phyloP scores from a whole-genome alignment of 2,329 filamentous ascomycete species.

The Emmonsia crescens region DNA sequence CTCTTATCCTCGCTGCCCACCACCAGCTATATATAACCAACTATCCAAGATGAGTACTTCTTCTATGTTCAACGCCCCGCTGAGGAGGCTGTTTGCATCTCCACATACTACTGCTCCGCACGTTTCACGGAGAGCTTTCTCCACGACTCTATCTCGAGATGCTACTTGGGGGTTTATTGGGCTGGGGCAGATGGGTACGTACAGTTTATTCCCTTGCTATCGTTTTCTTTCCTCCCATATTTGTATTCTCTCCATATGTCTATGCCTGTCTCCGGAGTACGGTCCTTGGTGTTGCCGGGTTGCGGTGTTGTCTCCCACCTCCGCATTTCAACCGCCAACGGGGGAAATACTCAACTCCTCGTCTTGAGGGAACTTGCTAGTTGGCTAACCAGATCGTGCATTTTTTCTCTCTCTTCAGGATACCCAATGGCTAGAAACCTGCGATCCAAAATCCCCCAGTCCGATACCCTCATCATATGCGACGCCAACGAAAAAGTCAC shows the following conservation, averaged over 20 bases:
- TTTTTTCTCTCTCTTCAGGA: slow-evolving; percentile 33
- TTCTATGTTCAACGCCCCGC: slow-evolving; percentile 1
- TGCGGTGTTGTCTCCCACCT: not conserved
- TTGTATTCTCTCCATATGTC: not conserved
- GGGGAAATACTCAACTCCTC: not conserved
- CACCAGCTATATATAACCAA: not conserved
- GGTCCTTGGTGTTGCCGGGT: not conserved
- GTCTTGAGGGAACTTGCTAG: slow-evolving; percentile 9
- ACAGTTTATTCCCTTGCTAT: slow-evolving; percentile 8
- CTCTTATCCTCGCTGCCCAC: too few relatives aligned
- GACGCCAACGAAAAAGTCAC: slow-evolving; percentile 52
- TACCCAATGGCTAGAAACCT: slow-evolving; percentile 65
- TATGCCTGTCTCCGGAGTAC: not conserved
- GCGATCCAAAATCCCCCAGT: slow-evolving; percentile 51
- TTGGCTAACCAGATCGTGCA: slow-evolving; percentile 5
- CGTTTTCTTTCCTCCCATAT: not conserved
- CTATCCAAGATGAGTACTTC: slow-evolving; percentile 1
- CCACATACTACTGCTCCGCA: not conserved
- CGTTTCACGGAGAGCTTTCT: slow-evolving; percentile 31
- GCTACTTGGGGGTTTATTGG: slow-evolving; percentile 50
- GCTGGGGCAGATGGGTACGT: slow-evolving; percentile 49
- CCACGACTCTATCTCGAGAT: slow-evolving; percentile 34
- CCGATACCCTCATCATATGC: slow-evolving; percentile 53
- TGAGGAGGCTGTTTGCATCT: slow-evolving; percentile 7
- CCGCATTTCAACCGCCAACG: slow-evolving; percentile 5